Conservation (phyloP, 345 rosid genomes). For the Gossypium herbaceum region DNA sequence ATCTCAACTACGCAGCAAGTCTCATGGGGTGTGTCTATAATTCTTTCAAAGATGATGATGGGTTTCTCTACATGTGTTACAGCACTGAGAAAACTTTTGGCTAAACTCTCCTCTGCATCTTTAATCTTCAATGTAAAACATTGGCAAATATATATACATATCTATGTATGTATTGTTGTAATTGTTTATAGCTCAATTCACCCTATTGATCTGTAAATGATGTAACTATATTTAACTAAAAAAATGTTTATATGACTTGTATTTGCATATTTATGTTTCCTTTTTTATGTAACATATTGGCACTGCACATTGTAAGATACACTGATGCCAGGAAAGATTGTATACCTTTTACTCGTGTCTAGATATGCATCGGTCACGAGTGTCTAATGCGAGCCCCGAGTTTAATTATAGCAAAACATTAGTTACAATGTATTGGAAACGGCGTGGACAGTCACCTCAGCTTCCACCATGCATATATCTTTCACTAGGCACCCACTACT, state of each 20-base stretch:
- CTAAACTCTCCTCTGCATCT: background rate
- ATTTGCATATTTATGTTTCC: background rate
- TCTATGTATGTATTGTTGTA: background rate
- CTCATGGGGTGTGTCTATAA: conserved; percentile 7
- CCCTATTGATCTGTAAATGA: background rate
- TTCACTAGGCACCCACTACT: conserved; percentile 20
- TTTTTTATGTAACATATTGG: background rate
- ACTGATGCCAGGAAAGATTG: too few species aligned
- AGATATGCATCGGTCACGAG: too few species aligned
- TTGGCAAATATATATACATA: background rate
- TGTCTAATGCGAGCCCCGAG: too few species aligned
- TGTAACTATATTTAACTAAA: background rate
- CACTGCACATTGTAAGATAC: too few species aligned
- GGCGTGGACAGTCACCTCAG: conserved; percentile 34
- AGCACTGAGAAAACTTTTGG: conserved; percentile 5
- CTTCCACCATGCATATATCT: conserved; percentile 33
- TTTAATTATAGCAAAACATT: background rate
- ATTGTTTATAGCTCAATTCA: background rate
- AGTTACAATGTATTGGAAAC: conserved; percentile 18
- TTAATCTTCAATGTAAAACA: background rate
- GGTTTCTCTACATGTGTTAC: conserved; percentile 7
- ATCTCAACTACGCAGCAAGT: background rate
- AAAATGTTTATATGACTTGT: background rate
- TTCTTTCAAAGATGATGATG: background rate
- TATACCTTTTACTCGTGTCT: too few species aligned